Conservation (phyloP, 2,329 filamentous ascomycete species). For the Penicillium capsulatum region DNA sequence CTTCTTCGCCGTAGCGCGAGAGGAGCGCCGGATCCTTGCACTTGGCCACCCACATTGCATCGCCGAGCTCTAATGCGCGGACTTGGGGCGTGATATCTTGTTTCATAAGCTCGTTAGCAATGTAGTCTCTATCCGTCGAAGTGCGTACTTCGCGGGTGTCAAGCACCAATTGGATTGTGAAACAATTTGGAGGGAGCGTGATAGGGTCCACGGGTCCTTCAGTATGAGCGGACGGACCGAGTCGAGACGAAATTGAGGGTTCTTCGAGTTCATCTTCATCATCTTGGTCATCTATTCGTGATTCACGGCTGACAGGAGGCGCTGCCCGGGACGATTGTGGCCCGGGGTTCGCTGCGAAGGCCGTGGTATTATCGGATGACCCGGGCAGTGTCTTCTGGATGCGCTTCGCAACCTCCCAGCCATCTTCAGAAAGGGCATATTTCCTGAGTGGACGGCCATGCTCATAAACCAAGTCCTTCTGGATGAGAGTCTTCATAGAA, state of each 20-base stretch:
- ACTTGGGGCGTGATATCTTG: slow-evolving; percentile 63
- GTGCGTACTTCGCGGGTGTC: slow-evolving; percentile 72
- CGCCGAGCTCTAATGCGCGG: slow-evolving; percentile 66
- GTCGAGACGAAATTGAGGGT: neutral
- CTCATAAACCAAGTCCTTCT: slow-evolving; percentile 70
- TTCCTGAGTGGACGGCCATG: slow-evolving; percentile 63
- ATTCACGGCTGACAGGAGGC: neutral
- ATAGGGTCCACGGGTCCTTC: slow-evolving; percentile 53
- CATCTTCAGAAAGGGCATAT: slow-evolving; percentile 71
- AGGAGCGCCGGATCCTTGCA: slow-evolving; percentile 58
- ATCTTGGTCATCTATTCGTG: slow-evolving; percentile 6
- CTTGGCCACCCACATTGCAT: slow-evolving; percentile 76
- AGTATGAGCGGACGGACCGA: slow-evolving; percentile 8
- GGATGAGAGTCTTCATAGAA: slow-evolving; percentile 70
- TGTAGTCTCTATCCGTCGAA: slow-evolving; percentile 70
- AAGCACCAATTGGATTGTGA: slow-evolving; percentile 67
- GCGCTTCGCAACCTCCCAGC: slow-evolving; percentile 67
- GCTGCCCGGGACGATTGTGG: slow-evolving; percentile 4
- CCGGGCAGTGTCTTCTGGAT: slow-evolving; percentile 52
- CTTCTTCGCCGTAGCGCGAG: slow-evolving; percentile 50
- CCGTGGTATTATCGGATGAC: slow-evolving; percentile 14
- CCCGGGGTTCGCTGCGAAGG: slow-evolving; percentile 11
- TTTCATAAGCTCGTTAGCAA: slow-evolving; percentile 66
- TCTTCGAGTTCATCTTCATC: slow-evolving; percentile 10
- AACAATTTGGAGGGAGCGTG: slow-evolving; percentile 59